phyloP scores from a whole-genome alignment of 129 eudicot species.

The Chrysanthemum seticuspe region DNA sequence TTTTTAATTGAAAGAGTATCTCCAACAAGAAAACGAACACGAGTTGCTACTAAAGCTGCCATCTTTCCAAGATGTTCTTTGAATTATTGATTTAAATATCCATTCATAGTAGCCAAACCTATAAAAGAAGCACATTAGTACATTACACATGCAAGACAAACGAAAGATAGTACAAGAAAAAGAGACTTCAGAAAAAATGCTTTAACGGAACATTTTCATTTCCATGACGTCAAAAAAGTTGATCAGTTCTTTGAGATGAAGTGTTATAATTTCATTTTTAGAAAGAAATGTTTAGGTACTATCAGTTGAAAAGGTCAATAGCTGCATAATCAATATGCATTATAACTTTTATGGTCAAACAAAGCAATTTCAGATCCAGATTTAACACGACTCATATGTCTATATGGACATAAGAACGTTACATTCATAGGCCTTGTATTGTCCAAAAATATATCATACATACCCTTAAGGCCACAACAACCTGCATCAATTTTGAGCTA shows the following conservation, averaged over 20 bases:
- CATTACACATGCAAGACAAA: neutral
- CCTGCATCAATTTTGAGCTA: no score
- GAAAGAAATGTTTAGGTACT: neutral
- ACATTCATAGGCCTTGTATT: neutral
- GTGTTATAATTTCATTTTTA: no score
- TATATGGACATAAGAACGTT: neutral
- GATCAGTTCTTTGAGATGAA: neutral
- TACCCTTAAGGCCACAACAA: no score
- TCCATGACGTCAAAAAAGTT: neutral
- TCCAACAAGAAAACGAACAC: constrained; percentile 64
- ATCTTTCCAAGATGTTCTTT: constrained; percentile 30
- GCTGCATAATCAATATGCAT: neutral
- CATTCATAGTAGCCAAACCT: constrained; percentile 24
- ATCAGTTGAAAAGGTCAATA: neutral
- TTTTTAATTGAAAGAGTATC: constrained; percentile 46
- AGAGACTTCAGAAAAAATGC: neutral
- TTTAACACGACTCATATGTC: neutral
- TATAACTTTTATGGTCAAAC: constrained; percentile 8
- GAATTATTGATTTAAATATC: constrained; percentile 21
- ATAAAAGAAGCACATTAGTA: constrained; percentile 7
- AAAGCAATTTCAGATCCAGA: neutral
- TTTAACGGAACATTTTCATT: neutral
- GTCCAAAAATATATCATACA: neutral
- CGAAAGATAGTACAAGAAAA: neutral
- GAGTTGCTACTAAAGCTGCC: constrained; percentile 60